phyloP scores from a whole-genome alignment of 1,284 basidiomycete genomes.

The Albatrellus sp. region DNA sequence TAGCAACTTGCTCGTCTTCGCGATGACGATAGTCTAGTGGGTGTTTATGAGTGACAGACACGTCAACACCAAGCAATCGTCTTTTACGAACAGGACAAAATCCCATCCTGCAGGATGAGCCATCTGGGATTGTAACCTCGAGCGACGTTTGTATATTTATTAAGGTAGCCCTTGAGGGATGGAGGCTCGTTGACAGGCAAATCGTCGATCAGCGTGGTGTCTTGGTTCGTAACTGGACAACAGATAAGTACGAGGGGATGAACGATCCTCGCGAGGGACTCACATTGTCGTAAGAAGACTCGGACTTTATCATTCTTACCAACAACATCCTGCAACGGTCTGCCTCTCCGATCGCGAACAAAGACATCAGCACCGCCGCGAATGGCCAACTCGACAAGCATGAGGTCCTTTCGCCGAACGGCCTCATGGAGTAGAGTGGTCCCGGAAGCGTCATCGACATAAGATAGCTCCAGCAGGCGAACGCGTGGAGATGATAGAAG shows the following conservation, averaged over 20 bases:
- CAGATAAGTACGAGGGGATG: not conserved
- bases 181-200: constrained; percentile 40
- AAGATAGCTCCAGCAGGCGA: constrained; percentile 50
- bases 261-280: constrained; percentile 14
- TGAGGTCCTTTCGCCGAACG: constrained; percentile 70
- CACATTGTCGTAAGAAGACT: constrained; percentile 79
- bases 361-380: constrained; percentile 87
- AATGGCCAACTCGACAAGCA: constrained; percentile 74
- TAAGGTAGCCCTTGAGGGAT: constrained; percentile 68
- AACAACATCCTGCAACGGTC: constrained; percentile 58
- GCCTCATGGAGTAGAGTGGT: constrained; percentile 82
- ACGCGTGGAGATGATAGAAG: constrained; percentile 54
- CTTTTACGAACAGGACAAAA: constrained; percentile 61
- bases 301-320: constrained; percentile 75
- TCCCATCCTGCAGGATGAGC: constrained; percentile 87
- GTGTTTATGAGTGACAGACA: constrained; percentile 1
- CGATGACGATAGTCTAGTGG: constrained; percentile 78
- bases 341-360: constrained; percentile 71
- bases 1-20: constrained; percentile 83
- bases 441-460: constrained; percentile 70
- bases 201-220: constrained; percentile 51
- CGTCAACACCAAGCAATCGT: constrained; percentile 1
- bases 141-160: constrained; percentile 86
- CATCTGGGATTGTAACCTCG: constrained; percentile 87
- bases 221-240: constrained; percentile 64